Conservation (phyloP, 2,329 filamentous ascomycete genomes). For the Paraphaeosphaeria sporulosa region DNA sequence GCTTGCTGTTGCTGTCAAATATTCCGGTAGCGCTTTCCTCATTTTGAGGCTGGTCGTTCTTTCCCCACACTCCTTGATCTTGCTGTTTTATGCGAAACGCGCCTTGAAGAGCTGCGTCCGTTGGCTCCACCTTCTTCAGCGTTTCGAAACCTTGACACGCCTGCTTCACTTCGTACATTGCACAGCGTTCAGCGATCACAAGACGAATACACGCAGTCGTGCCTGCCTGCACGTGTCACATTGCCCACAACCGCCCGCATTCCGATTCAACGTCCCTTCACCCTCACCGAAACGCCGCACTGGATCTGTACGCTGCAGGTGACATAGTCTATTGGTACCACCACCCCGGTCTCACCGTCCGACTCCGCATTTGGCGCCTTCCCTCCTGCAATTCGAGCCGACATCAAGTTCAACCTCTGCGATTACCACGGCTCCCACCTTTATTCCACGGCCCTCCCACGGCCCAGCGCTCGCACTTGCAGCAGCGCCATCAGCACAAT, state of each 20-base stretch:
- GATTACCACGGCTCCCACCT: background rate
- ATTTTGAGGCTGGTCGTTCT: constrained; percentile 1
- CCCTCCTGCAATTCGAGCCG: background rate
- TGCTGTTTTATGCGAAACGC: constrained; percentile 6
- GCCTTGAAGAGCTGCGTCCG: constrained; percentile 15
- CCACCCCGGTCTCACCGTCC: constrained; percentile 1
- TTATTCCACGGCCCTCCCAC: background rate
- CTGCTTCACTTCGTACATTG: constrained; percentile 3
- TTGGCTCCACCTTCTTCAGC: background rate
- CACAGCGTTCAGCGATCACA: background rate
- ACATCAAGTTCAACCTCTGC: background rate
- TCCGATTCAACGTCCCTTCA: background rate
- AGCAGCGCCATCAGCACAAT: constrained; percentile 39
- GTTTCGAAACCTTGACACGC: background rate
- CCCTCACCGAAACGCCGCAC: background rate
- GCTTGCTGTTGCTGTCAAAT: constrained; percentile 1
- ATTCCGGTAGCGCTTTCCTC: constrained; percentile 3
- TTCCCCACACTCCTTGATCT: constrained; percentile 11
- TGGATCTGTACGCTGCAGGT: constrained; percentile 1
- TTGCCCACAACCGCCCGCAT: background rate
- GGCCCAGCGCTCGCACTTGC: background rate
- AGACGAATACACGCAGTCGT: background rate
- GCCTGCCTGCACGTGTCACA: background rate
- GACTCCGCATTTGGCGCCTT: background rate
- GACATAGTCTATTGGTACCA: constrained; percentile 4